Conservation (phyloP, 1,284 basidiomycete species). For the Trametes pubescens region DNA sequence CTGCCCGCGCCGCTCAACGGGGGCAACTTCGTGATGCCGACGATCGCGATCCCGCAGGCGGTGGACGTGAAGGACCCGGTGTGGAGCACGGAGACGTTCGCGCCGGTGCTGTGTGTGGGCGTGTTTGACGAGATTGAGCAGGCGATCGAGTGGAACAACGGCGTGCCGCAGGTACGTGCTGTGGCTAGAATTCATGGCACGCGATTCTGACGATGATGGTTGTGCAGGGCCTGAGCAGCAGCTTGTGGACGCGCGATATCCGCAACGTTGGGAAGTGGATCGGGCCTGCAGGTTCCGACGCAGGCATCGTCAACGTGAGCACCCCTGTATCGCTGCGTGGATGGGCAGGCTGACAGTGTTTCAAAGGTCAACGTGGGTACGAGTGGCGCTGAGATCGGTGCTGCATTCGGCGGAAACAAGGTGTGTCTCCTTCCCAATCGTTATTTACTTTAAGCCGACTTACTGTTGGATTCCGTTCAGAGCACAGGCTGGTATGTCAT, state of each 20-base stretch:
- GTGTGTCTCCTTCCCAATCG: conserved; percentile 44
- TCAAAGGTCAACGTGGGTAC: conserved; percentile 89
- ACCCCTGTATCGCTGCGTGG: conserved; percentile 7
- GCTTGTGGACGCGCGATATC: conserved; percentile 89
- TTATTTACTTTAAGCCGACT: background rate
- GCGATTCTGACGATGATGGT: background rate
- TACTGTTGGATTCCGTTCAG: conserved; percentile 45
- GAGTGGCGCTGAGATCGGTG: conserved; percentile 93
- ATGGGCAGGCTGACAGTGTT: conserved; percentile 12
- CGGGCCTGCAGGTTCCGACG: conserved; percentile 86
- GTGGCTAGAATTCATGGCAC: background rate
- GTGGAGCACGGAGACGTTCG: conserved; percentile 88
- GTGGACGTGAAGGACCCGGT: conserved; percentile 61
- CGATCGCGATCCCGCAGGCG: conserved; percentile 77
- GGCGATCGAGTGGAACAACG: conserved; percentile 93
- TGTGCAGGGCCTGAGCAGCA: conserved; percentile 81
- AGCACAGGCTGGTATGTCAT: conserved; percentile 81
- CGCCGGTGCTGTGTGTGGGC: conserved; percentile 88
- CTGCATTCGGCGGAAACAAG: conserved; percentile 95
- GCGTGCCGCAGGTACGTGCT: conserved; percentile 72
- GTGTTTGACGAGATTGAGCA: conserved; percentile 91
- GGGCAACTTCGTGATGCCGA: conserved; percentile 91
- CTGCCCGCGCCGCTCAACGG: conserved; percentile 55
- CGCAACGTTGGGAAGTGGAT: conserved; percentile 90
- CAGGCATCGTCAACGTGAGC: conserved; percentile 84